These are phyloP conservation scores for Byssoonygena ceratinophila DNA, from an alignment of 2,329 filamentous ascomycete species.

Conservation along the genomic window DNA sequence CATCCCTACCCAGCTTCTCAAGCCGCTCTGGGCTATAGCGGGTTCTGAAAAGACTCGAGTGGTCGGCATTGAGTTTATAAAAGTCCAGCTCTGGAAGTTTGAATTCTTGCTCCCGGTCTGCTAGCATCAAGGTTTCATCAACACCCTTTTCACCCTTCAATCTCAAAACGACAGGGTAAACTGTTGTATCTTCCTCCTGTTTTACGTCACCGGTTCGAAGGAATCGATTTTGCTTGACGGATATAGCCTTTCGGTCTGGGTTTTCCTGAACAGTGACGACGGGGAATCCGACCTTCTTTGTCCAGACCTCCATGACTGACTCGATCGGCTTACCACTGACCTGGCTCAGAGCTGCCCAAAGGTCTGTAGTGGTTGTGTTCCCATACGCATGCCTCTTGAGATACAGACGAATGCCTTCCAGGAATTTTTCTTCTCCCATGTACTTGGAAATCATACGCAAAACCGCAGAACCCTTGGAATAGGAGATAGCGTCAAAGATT, in stretches of 20 bases:
- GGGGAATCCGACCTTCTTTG: slow-evolving; percentile 88
- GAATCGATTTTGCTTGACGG: slow-evolving; percentile 90
- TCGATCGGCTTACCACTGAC: slow-evolving; percentile 86
- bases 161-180: slow-evolving; percentile 84
- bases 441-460: slow-evolving; percentile 96
- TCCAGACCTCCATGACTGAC: slow-evolving; percentile 91
- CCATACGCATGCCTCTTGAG: slow-evolving; percentile 95
- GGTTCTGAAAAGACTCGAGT: slow-evolving; percentile 84
- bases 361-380: slow-evolving; percentile 81
- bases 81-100: slow-evolving; percentile 72
- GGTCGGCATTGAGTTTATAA: slow-evolving; percentile 93
- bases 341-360: slow-evolving; percentile 78
- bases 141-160: slow-evolving; percentile 75
- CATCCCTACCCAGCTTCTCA: slow-evolving; percentile 75
- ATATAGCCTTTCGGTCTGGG: slow-evolving; percentile 58
- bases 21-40: slow-evolving; percentile 76
- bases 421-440: slow-evolving; percentile 81
- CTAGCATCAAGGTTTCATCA: slow-evolving; percentile 63
- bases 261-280: slow-evolving; percentile 79
- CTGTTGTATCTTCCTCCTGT: slow-evolving; percentile 76
- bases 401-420: slow-evolving; percentile 82
- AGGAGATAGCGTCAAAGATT: slow-evolving; percentile 96
- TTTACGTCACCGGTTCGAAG: slow-evolving; percentile 84
- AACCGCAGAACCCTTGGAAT: slow-evolving; percentile 92
- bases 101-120: slow-evolving; percentile 63